Percentiles rank a stretch among this genome's conserved stretches.
Evolutionary conservation across 345 rosid genomes (phyloP).

Genomic region (Theobroma cacao): DNA sequence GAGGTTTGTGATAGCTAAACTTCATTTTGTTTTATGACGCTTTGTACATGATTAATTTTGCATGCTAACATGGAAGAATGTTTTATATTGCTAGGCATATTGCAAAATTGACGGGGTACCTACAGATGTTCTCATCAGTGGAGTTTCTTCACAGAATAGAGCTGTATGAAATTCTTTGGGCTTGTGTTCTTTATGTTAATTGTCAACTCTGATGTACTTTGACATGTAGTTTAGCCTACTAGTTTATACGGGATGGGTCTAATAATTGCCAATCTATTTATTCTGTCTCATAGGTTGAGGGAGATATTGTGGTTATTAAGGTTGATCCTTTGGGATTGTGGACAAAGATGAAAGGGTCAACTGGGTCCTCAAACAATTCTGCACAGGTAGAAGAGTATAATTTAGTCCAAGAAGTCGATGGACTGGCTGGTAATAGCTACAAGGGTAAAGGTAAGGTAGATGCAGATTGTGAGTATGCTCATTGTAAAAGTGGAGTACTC

Average conservation of each 20-base stretch:
- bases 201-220: neutral
- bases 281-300: constrained; percentile 59
- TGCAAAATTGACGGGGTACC: constrained; percentile 93
- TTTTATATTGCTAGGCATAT: constrained; percentile 53
- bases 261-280: neutral
- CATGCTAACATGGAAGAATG: neutral
- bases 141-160: constrained; percentile 72
- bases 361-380: constrained; percentile 31
- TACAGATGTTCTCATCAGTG: constrained; percentile 71
- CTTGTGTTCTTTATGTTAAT: neutral
- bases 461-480: constrained; percentile 21
- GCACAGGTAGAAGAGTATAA: constrained; percentile 31
- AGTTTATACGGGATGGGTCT: neutral
- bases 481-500: constrained; percentile 13
- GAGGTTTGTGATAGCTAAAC: constrained; percentile 54
- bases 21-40: neutral
- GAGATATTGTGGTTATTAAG: constrained; percentile 67
- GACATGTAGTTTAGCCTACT: neutral
- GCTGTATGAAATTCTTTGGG: constrained; percentile 40
- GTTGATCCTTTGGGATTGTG: constrained; percentile 62
- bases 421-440: constrained; percentile 16
- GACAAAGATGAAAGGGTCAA: constrained; percentile 84
- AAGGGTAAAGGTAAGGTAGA: constrained; percentile 34
- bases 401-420: constrained; percentile 28
- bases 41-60: neutral